Percentiles rank a stretch among this genome's conserved stretches.
These are phyloP conservation scores for Claviceps digitariae DNA, from an alignment of 2,329 filamentous ascomycete genomes.

Conservation along the genomic window DNA sequence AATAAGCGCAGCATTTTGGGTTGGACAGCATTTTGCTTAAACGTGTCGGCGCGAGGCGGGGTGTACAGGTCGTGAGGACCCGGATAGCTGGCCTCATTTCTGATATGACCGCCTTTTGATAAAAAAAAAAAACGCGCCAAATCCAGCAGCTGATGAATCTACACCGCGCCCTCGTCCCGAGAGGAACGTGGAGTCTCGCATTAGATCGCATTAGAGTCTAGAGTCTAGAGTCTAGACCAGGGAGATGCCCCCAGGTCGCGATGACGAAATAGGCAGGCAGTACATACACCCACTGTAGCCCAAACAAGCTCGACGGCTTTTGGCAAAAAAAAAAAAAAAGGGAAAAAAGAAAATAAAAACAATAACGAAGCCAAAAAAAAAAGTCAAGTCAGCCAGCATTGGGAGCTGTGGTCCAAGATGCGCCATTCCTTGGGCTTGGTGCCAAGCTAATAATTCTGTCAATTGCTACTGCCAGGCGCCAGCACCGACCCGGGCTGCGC, in stretches of 20 bases:
- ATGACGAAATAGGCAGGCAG: background rate
- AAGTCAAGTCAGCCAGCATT: background rate
- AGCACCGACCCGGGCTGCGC: no score
- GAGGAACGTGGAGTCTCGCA: no score
- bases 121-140: no score
- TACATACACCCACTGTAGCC: no score
- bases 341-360: no score
- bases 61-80: background rate
- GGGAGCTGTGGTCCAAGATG: background rate
- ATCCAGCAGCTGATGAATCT: no score
- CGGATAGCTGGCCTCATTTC: background rate
- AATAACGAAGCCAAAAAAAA: no score
- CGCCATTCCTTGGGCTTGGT: background rate
- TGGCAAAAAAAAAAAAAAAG: no score
- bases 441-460: no score
- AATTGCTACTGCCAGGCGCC: no score
- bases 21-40: background rate
- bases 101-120: background rate
- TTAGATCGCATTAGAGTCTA: no score
- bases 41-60: background rate
- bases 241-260: background rate
- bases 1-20: background rate
- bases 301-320: background rate
- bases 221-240: background rate
- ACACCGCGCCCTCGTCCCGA: background rate